Evolutionary conservation across 2,329 filamentous ascomycete species (phyloP).

Genomic region (Ophiocordyceps sinensis): DNA sequence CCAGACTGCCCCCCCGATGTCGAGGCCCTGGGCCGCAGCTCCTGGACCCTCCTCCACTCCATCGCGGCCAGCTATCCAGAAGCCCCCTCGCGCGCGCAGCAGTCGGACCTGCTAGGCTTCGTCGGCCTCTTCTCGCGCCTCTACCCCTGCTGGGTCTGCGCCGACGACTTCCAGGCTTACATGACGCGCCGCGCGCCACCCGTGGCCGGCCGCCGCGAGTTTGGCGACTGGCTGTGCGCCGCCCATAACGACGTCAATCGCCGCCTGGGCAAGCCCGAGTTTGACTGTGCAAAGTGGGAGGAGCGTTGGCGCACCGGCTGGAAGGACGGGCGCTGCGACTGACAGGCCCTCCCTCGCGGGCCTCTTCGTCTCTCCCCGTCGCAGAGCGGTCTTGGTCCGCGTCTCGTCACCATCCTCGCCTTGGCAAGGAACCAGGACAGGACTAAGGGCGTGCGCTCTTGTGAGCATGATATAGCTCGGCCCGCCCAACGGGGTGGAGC

Average conservation of each 20-base stretch:
- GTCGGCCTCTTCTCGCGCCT: conserved; percentile 67
- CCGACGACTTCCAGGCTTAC: conserved; percentile 78
- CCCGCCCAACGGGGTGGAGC: no score
- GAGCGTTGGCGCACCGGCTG: conserved; percentile 91
- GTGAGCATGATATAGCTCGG: no score
- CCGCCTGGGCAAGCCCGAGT: conserved; percentile 80
- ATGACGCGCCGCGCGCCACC: conserved; percentile 56
- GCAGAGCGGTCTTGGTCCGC: no score
- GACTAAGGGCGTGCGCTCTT: no score
- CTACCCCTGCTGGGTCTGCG: conserved; percentile 94
- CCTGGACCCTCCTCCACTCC: conserved; percentile 88
- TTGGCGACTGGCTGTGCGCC: conserved; percentile 71
- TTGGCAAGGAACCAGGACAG: no score
- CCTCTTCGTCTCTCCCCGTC: no score
- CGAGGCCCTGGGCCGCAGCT: conserved; percentile 68
- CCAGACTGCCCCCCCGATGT: conserved; percentile 82
- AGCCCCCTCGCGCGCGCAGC: conserved; percentile 50
- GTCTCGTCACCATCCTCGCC: no score
- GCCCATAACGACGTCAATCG: conserved; percentile 78
- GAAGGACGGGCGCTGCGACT: conserved; percentile 53
- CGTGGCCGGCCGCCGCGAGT: conserved; percentile 47
- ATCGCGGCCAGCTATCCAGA: conserved; percentile 79
- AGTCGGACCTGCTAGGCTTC: conserved; percentile 65
- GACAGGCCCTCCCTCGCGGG: conserved; percentile 1
- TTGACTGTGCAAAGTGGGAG: conserved; percentile 85